Evolutionary conservation across 2,329 filamentous ascomycete genomes (phyloP).

Genomic region (Pseudogymnoascus sp.): DNA sequence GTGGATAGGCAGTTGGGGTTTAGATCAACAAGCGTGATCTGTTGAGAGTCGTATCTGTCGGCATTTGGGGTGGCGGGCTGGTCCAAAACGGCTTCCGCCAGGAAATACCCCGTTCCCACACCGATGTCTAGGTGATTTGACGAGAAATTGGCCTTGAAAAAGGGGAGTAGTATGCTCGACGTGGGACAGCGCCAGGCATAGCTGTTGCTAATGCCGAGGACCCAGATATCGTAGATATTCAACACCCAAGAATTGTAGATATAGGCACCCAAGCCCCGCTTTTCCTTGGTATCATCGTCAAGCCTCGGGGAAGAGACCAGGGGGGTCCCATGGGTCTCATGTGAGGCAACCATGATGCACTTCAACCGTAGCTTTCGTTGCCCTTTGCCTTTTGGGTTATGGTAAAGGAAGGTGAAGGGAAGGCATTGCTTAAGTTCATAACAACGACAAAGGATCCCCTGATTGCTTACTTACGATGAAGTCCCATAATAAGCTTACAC

Average conservation of each 20-base stretch:
- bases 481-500: slow-evolving; percentile 1
- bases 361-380: not conserved
- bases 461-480: not conserved
- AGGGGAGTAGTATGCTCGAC: slow-evolving; percentile 16
- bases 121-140: slow-evolving; percentile 27
- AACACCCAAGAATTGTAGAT: slow-evolving; percentile 11
- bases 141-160: slow-evolving; percentile 23
- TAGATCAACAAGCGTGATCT: slow-evolving; percentile 24
- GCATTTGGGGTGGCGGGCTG: not conserved
- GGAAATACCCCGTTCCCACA: slow-evolving; percentile 27
- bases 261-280: not conserved
- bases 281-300: not conserved
- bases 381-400: not conserved
- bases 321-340: not conserved
- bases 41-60: not conserved
- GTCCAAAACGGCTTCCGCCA: slow-evolving; percentile 14
- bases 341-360: not conserved
- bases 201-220: slow-evolving; percentile 20
- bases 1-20: slow-evolving; percentile 26
- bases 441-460: not conserved
- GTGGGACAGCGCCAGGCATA: slow-evolving; percentile 27
- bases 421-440: not conserved
- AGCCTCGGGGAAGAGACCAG: not conserved
- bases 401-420: not conserved
- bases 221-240: slow-evolving; percentile 19